Evolutionary conservation across 805 yeast species (phyloP), one percentile per base, ranked within the genome.

Genomic region (Myxozyma neglecta): DNA sequence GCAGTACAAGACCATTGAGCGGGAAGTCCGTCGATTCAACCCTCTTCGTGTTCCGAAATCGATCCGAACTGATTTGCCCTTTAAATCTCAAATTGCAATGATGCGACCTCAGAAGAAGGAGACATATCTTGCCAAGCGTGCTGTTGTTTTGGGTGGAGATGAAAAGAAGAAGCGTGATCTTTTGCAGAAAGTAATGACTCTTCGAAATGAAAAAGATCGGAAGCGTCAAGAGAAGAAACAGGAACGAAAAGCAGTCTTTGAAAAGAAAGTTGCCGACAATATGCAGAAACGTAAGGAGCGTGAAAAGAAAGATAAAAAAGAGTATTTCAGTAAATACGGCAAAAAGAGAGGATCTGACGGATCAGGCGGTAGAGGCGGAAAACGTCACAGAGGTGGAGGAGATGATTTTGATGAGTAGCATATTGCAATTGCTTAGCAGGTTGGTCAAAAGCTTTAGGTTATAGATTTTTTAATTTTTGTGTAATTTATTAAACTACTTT

Each of bases 61-160:
- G 9, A 75, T 94, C 61, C 90, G 86, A 73, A 79, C 85, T 36
- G 85, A 85, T 42, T 80, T 94, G 66, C 99, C 99, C 43, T 94
- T 89, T 80, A 88, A 88, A 71, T 90, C 97, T 11, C 98, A 94
- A 79, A 83, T 92, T 52, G 88, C 86, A 68, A 83, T 84, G 70
- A 88, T 90, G 94, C 88, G 87, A 74, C 96, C 97, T 34, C 66
- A 67, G 63, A 67, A 70, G 65, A 87, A 88, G 75, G 81, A 83
- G 71, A 86, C 97, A 0, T 94, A 93, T 72, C 73, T 88, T 83
- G 83, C 81, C 59, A 94, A 91, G 79, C 85, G 99, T 71, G 99
- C 99, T 0, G 97, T 94, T 57, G 94, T 94, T 6, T 77, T 92
- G 44, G 89, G 86, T 46, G 97, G 96, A 14, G 64, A 60, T 18